Evolutionary conservation across 176 grass and related monocot species (phyloP).

Genomic region (Oryza nivara): DNA sequence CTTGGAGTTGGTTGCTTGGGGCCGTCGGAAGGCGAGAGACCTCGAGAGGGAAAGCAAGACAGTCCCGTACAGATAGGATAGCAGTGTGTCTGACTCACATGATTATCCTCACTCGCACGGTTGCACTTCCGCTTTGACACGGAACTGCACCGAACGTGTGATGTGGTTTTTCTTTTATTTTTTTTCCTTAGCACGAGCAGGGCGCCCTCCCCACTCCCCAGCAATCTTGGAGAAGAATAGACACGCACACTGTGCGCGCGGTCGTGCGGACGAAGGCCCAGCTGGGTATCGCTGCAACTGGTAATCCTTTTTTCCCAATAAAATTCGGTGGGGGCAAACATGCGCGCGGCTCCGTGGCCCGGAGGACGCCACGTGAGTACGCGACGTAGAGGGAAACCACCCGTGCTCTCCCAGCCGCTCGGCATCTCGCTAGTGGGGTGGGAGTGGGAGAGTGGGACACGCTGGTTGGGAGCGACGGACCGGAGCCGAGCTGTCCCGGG

Average conservation of each 20-base stretch:
- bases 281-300: too few relatives aligned
- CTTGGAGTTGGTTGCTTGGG: not conserved
- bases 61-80: not conserved
- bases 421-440: not conserved
- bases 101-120: slow-evolving; percentile 14
- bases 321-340: not conserved
- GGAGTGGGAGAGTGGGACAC: too few relatives aligned
- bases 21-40: not conserved
- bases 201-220: too few relatives aligned
- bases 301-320: too few relatives aligned
- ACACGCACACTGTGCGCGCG: too few relatives aligned
- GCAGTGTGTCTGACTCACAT: not conserved
- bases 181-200: not conserved
- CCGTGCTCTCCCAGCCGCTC: not conserved
- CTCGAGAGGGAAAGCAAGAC: not conserved
- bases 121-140: not conserved
- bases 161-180: not conserved
- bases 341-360: not conserved
- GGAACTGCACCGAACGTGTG: not conserved
- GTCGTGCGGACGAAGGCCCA: not conserved
- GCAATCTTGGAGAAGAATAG: not conserved
- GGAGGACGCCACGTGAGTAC: slow-evolving; percentile 16
- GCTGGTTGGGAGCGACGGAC: too few relatives aligned
- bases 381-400: too few relatives aligned
- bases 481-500: slow-evolving; percentile 14